Evolutionary conservation across 768 basidiomycete species (phyloP), one percentile per base, ranked within the genome.

Genomic region (Lactarius trivialis): DNA sequence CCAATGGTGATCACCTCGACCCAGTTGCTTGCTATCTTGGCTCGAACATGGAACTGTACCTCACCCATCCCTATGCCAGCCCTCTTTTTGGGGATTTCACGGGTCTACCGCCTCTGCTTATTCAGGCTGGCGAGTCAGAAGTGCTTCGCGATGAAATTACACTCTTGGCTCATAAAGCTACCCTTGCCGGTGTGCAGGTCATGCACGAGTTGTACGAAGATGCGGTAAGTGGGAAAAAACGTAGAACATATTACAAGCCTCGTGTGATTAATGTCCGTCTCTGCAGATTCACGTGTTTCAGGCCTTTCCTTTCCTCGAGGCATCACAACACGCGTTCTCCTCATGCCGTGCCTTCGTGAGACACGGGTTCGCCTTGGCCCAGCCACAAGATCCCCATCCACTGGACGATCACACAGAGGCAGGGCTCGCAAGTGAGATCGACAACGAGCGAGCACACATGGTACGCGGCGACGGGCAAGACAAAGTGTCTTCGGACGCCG

Each of bases 31-130:
- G 95, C 69, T 97, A 98, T 70, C 85, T 98, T 14, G 96, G 95
- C 17, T 88, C 85, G 65, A 76, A 82, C 41, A 81, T 88, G 66
- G 83, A 88, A 68, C 78, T 85, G 62, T 96, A 92, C 71, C 77
- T 98, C 51, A 98, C 94, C 0, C 94, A 99, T 72, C 96, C 96
- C 11, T 99, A 99, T 68, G 96, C 89, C 11, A 94, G 91, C 62
- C 96, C 93, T 0, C 77, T 99, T 17, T 99, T 99, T 68, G 96
- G 97, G 21, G 84, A 93, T 71, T 88, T 95, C 64, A 76, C 78
- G 11, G 89, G 88, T 8, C 76, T 99, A 19, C 96, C 96, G 11
- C 96, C 96, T 0, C 71, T 98, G 70, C 80, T 98, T 12, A 88
- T 98, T 45, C 93, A 96, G 71, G 86, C 86, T 2, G 96, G 96